Base-by-base conservation (phyloP, 1,284 basidiomycete genomes). In the Heterobasidion irregulare region DNA sequence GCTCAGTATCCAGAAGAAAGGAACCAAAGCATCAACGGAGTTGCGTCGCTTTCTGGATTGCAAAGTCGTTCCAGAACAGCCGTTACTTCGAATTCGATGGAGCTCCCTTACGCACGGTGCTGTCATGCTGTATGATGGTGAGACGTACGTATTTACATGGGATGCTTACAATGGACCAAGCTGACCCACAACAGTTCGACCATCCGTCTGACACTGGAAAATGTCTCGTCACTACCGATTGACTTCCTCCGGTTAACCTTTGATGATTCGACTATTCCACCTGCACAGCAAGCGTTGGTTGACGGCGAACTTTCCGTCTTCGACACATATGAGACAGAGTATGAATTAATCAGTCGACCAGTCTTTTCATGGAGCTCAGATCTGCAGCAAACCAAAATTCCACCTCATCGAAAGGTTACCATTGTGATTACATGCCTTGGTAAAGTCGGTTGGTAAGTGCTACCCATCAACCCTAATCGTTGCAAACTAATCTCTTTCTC, bases 51-150 rank as follows among this genome's bases (percentile, higher is more conserved):
- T 83, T 64, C 65, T 94, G 61, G 81, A 92, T 63, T 90, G 86
- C 65, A 73, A 77, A 36, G 88, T 98, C 15, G 83, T 95, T 8
- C 84, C 89, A 2, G 85, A 92, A 60, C 92, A 94, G 64, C 96
- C 96, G 4, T 69, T 93, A 35, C 72, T 98, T 53, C 82, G 90
- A 55, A 88, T 97, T 64, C 80, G 91, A 58, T 78, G 91, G 66
- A 89, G 87, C n/a, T 92, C 90, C 6, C 73, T 97, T 15, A 92
- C 86, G 0, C 91, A 96, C 64, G 92, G 92, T 2, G 92, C 93
- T 0, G 74, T 98, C 33, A 95, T 96, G 88, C 73, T 99, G 53
- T 96, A 94, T 65, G 84, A 96, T 54, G 96, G 96, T 47, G 96
- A 99, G 75, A 83, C 72, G 89, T 93, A 59, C 58, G 83, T 72